Percentiles rank a stretch among this genome's conserved stretches.
Conservation (phyloP, 768 basidiomycete genomes). For the Pleurotus tuber-regium region DNA sequence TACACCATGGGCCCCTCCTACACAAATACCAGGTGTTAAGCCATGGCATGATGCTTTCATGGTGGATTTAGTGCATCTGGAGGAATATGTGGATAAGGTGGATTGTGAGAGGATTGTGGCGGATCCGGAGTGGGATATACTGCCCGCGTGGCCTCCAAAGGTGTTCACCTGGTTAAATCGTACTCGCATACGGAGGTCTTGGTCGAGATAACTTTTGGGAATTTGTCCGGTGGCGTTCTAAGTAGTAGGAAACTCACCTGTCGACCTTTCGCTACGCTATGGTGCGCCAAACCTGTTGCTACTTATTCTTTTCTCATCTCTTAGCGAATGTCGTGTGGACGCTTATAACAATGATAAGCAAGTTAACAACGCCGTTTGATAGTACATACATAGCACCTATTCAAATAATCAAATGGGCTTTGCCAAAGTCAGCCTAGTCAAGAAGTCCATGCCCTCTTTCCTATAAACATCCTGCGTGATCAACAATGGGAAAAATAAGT, state of each 20-base stretch:
- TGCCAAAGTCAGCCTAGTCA: slow-evolving; percentile 31
- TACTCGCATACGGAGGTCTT: too few relatives aligned
- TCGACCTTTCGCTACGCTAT: too few relatives aligned
- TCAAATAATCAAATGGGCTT: slow-evolving; percentile 31
- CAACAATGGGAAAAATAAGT: slow-evolving; percentile 22
- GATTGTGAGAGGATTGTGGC: neutral
- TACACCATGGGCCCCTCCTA: too few relatives aligned
- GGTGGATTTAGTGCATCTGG: slow-evolving; percentile 1
- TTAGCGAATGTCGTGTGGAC: too few relatives aligned
- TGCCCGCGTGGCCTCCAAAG: neutral
- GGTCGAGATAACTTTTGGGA: too few relatives aligned
- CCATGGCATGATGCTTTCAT: slow-evolving; percentile 7
- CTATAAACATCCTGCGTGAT: slow-evolving; percentile 45
- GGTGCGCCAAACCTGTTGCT: too few relatives aligned
- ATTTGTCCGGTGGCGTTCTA: too few relatives aligned
- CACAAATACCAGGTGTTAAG: neutral
- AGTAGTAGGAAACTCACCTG: too few relatives aligned
- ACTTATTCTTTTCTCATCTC: too few relatives aligned
- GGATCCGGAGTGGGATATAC: neutral
- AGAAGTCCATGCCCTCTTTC: slow-evolving; percentile 31
- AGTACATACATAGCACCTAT: neutral
- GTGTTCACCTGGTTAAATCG: neutral
- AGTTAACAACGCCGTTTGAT: neutral
- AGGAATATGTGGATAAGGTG: slow-evolving; percentile 10
- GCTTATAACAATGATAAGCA: neutral